Conservation (phyloP, 306 rosid genomes). For the Quercus dentata region DNA sequence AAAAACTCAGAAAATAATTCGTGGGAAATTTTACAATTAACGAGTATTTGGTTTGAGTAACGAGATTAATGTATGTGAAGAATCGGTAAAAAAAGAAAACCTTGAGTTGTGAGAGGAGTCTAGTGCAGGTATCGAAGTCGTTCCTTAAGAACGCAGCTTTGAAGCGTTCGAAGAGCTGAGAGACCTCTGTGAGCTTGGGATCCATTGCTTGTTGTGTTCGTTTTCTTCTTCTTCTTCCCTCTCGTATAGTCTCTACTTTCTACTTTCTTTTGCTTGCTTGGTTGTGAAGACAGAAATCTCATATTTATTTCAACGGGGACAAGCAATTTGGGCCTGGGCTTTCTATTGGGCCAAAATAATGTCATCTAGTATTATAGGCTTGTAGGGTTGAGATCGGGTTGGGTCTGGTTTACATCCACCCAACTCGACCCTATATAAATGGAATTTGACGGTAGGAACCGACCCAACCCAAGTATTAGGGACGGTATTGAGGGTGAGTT, state of each 20-base stretch:
- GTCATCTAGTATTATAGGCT: too few relatives aligned
- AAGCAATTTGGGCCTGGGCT: background rate
- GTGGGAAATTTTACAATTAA: background rate
- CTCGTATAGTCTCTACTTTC: background rate
- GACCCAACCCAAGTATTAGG: too few relatives aligned
- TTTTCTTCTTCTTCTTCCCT: background rate
- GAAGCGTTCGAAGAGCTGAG: constrained; percentile 77
- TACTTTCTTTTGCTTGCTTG: background rate
- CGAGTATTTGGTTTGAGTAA: background rate
- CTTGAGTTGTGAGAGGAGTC: constrained; percentile 77
- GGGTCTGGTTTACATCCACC: too few relatives aligned
- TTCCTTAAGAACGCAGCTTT: constrained; percentile 64
- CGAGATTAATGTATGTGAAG: too few relatives aligned
- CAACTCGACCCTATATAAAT: too few relatives aligned
- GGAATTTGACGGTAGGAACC: too few relatives aligned
- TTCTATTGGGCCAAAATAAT: too few relatives aligned
- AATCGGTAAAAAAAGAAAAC: constrained; percentile 23
- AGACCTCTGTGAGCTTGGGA: constrained; percentile 71
- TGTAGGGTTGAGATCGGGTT: too few relatives aligned
- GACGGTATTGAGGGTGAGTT: too few relatives aligned
- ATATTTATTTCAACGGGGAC: background rate
- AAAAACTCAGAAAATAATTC: background rate
- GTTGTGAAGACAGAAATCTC: background rate
- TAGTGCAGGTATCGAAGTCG: constrained; percentile 47
- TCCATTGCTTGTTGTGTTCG: constrained; percentile 43